Percentiles rank a stretch among this genome's conserved stretches.
Evolutionary conservation across 2,329 filamentous ascomycete genomes (phyloP).

Genomic region (Triangularia setosa): DNA sequence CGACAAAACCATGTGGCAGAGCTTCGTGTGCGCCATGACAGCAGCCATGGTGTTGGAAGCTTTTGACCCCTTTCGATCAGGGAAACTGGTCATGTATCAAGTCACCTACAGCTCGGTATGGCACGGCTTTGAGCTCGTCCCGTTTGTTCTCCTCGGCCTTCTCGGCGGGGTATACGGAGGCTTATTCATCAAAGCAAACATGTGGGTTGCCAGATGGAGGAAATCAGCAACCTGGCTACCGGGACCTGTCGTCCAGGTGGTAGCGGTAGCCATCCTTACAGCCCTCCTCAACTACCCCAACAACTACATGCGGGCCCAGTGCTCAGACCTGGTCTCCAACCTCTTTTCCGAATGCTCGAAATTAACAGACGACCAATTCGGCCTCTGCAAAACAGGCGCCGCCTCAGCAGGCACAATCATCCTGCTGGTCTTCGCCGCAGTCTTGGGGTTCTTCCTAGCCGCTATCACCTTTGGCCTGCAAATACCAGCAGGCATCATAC

Average conservation of each 20-base stretch:
- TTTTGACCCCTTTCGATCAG: constrained; percentile 89
- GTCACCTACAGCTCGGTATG: constrained; percentile 88
- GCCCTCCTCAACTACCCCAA: constrained; percentile 93
- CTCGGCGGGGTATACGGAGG: constrained; percentile 92
- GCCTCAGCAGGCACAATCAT: constrained; percentile 79
- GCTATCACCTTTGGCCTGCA: constrained; percentile 89
- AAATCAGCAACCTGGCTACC: constrained; percentile 62
- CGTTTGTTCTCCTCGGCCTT: constrained; percentile 81
- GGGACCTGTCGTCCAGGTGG: constrained; percentile 74
- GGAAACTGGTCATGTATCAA: constrained; percentile 93
- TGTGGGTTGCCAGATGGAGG: constrained; percentile 78
- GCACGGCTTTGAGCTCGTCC: constrained; percentile 91
- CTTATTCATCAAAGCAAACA: constrained; percentile 91
- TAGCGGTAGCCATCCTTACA: constrained; percentile 73
- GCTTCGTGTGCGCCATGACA: constrained; percentile 99
- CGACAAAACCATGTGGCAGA: constrained; percentile 99
- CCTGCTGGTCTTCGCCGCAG: constrained; percentile 74
- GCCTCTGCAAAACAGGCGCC: constrained; percentile 82
- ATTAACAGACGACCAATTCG: constrained; percentile 78
- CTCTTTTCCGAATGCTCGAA: constrained; percentile 88
- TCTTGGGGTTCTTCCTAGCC: constrained; percentile 80
- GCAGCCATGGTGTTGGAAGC: constrained; percentile 90
- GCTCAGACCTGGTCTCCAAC: constrained; percentile 84
- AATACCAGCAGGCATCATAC: constrained; percentile 90
- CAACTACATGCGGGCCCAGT: constrained; percentile 90